phyloP scores from a whole-genome alignment of 108 stramenopile species.

The Licmophora abbreviata region DNA sequence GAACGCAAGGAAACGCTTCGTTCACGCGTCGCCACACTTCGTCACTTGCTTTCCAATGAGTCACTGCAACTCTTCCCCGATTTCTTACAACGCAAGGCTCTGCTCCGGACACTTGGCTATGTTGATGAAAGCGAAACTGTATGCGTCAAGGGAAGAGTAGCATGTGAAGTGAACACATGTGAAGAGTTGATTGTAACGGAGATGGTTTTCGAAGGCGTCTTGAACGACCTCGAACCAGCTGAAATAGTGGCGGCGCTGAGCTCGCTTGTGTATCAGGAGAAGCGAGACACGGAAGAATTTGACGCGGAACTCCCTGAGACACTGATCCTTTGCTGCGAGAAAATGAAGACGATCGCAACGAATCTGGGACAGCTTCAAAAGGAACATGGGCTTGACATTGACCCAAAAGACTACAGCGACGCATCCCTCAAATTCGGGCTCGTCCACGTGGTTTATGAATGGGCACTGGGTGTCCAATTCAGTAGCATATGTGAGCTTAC shows the following conservation, averaged over 20 bases:
- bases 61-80: constrained; percentile 92
- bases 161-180: constrained; percentile 92
- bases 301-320: constrained; percentile 61
- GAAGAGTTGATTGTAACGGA: constrained; percentile 94
- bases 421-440: constrained; percentile 89
- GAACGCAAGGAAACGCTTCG: constrained; percentile 62
- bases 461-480: constrained; percentile 96
- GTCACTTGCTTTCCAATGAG: constrained; percentile 76
- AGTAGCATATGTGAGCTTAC: constrained; percentile 85
- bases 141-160: constrained; percentile 90
- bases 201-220: constrained; percentile 92
- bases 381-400: constrained; percentile 72
- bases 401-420: constrained; percentile 74
- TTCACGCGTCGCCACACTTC: constrained; percentile 40
- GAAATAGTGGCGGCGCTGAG: constrained; percentile 92
- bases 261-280: constrained; percentile 92
- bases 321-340: constrained; percentile 54
- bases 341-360: constrained; percentile 70
- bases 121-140: constrained; percentile 83
- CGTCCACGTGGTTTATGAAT: constrained; percentile 94
- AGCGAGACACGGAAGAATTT: constrained; percentile 56
- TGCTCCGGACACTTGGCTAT: constrained; percentile 87
- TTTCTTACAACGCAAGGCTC: constrained; percentile 76
- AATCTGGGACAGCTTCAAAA: constrained; percentile 75
- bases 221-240: constrained; percentile 89